Base-by-base conservation (phyloP, 1,139 yeast genomes). In the Pichia sp. region DNA sequence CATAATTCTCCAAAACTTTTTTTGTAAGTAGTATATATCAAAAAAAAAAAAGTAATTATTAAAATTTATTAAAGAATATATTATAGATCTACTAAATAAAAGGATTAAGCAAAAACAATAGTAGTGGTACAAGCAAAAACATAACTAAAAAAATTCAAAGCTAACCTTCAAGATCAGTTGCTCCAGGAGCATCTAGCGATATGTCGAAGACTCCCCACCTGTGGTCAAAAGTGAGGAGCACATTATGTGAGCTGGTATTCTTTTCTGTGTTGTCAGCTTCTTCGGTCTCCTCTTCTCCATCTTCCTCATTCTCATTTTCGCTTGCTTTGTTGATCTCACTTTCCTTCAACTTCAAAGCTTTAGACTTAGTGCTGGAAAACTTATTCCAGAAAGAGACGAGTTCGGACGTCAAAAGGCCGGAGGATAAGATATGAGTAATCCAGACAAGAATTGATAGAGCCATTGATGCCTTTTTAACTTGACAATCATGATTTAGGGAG, bases 381-480 rank as follows among this genome's bases (percentile, higher is more conserved):
- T 56, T 55, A 32, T 50, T 56, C 23, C 41, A 36, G 43, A 58
- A 61, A 13, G 58, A 36, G 6, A 56, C 34, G 1, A 57, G 52
- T 41, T 53, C 55, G 5, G 42, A 16, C 19, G 60, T 50, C 4
- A 62, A 41, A 6, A 55, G 5, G 5, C 62, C 60, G 6, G 63
- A 45, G 1, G 61, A 58, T 5, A 59, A 13, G 1, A 57, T 26
- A 47, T 63, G 61, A 1, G 59, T 26, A 2, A 55, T 47, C 54
- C 61, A 54, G 10, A 51, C 49, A 5, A 63, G 26, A 15, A 62
- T 49, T 4, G 62, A 53, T 1, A 61, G 13, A 0, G 57, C 61
- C 57, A 61, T 52, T 4, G 62, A 56, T 0, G 64, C 57, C 45
- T 64, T 63, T 36, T 64, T 62, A 11, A 62, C 31, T 49, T 57